Evolutionary conservation across 2,329 filamentous ascomycete species (phyloP).

Genomic region (Thelonectria discophora): DNA sequence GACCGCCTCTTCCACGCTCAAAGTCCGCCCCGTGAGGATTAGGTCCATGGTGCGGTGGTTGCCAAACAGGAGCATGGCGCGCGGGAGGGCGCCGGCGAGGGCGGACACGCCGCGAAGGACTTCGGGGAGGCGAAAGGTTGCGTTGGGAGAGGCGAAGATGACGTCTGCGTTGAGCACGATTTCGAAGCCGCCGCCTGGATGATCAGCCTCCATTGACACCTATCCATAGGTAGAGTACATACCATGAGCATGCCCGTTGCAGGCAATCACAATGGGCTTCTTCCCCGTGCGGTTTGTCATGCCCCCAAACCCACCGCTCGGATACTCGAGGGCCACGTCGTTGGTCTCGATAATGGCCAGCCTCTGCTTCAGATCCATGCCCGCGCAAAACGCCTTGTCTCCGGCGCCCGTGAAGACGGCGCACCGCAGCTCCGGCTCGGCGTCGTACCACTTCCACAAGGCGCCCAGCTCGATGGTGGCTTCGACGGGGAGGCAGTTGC

Average conservation of each 20-base stretch:
- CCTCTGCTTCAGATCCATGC: slow-evolving; percentile 63
- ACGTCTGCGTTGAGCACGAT: slow-evolving; percentile 60
- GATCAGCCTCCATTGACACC: too few relatives aligned
- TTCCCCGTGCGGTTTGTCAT: slow-evolving; percentile 47
- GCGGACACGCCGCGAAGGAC: slow-evolving; percentile 66
- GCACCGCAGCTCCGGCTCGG: slow-evolving; percentile 57
- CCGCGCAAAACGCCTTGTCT: slow-evolving; percentile 61
- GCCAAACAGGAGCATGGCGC: slow-evolving; percentile 50
- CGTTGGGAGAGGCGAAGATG: slow-evolving; percentile 61
- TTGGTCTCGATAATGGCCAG: slow-evolving; percentile 41
- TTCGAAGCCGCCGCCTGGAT: slow-evolving; percentile 46
- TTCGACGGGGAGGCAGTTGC: slow-evolving; percentile 53
- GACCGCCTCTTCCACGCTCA: slow-evolving; percentile 42
- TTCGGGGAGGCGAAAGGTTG: slow-evolving; percentile 66
- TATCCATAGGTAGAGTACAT: too few relatives aligned
- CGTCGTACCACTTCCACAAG: slow-evolving; percentile 61
- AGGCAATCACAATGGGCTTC: slow-evolving; percentile 46
- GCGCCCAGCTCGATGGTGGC: slow-evolving; percentile 51
- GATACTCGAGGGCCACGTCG: slow-evolving; percentile 38
- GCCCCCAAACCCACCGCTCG: slow-evolving; percentile 45
- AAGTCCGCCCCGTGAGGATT: slow-evolving; percentile 41
- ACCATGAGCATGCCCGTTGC: slow-evolving; percentile 45
- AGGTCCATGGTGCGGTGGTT: slow-evolving; percentile 48
- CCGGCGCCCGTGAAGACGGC: slow-evolving; percentile 63
- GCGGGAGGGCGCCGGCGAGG: slow-evolving; percentile 64